Evolutionary conservation across 1,284 basidiomycete species (phyloP).

Genomic region (Crepidotus sp.): DNA sequence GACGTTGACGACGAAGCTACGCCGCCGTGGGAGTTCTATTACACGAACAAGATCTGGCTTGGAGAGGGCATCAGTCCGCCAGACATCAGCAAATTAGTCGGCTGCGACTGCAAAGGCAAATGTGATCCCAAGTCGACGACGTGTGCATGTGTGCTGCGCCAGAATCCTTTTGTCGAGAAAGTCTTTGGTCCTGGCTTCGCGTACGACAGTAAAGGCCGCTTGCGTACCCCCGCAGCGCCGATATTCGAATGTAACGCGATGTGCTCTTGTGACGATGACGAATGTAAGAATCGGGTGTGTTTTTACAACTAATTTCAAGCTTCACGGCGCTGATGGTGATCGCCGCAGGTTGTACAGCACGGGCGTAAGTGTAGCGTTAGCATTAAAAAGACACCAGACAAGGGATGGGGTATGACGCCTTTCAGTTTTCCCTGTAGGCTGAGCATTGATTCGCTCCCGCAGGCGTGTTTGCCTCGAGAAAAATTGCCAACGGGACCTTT

Average conservation of each 20-base stretch:
- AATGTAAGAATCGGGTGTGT: slow-evolving; percentile 75
- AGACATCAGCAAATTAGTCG: slow-evolving; percentile 44
- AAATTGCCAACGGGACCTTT: slow-evolving; percentile 63
- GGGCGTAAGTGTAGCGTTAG: slow-evolving; percentile 59
- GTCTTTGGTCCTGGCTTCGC: slow-evolving; percentile 43
- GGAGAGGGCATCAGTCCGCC: slow-evolving; percentile 58
- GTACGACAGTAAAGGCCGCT: slow-evolving; percentile 51
- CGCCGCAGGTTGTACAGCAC: slow-evolving; percentile 68
- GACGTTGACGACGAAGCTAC: slow-evolving; percentile 54
- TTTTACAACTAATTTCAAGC: neutral
- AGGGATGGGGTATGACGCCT: slow-evolving; percentile 68
- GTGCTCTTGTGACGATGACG: slow-evolving; percentile 66
- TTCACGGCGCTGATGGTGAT: neutral
- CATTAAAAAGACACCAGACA: slow-evolving; percentile 60
- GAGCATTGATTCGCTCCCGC: neutral
- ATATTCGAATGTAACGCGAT: slow-evolving; percentile 84
- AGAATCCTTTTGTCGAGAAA: slow-evolving; percentile 34
- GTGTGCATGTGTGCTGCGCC: slow-evolving; percentile 60
- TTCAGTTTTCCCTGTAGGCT: neutral
- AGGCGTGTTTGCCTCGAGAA: slow-evolving; percentile 61
- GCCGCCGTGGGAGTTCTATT: slow-evolving; percentile 70
- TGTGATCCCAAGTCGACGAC: slow-evolving; percentile 58
- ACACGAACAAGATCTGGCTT: slow-evolving; percentile 71
- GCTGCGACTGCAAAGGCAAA: slow-evolving; percentile 66
- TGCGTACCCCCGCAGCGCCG: slow-evolving; percentile 47